phyloP scores from a whole-genome alignment of 805 yeast species.

The Candida suzukii region DNA sequence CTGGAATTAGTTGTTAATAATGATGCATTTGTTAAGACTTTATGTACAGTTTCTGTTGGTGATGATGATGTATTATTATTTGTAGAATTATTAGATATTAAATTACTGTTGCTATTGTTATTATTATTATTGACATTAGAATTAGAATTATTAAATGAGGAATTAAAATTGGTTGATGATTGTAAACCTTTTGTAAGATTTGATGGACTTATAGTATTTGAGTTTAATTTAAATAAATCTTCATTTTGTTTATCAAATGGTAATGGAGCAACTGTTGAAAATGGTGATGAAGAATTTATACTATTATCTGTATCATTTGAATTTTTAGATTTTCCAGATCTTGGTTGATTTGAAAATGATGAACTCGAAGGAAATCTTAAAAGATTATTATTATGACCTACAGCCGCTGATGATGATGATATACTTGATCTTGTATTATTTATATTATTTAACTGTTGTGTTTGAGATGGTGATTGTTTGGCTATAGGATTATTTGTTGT shows the following conservation, averaged over 20 bases:
- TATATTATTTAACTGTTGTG: constrained; percentile 8
- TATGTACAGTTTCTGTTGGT: constrained; percentile 10
- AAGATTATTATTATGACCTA: too few species aligned
- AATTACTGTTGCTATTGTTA: too few species aligned
- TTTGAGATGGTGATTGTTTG: neutral
- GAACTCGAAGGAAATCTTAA: too few species aligned
- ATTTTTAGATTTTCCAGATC: too few species aligned
- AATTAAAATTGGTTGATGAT: neutral
- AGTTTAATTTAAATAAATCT: neutral
- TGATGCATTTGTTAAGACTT: neutral
- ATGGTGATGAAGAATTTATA: constrained; percentile 12
- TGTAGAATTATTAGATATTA: too few species aligned
- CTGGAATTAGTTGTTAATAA: neutral
- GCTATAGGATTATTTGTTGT: too few species aligned
- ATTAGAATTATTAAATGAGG: too few species aligned
- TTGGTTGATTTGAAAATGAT: too few species aligned
- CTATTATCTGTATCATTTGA: constrained; percentile 12
- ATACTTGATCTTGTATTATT: constrained; percentile 12
- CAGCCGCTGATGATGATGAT: too few species aligned
- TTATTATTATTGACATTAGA: too few species aligned
- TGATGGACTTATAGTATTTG: neutral
- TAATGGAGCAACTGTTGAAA: neutral
- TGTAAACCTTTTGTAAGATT: constrained; percentile 1
- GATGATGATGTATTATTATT: neutral
- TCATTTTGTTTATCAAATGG: neutral